Base-by-base conservation (phyloP, 495 filamentous ascomycete species). In the Penicillium pancosmium region DNA sequence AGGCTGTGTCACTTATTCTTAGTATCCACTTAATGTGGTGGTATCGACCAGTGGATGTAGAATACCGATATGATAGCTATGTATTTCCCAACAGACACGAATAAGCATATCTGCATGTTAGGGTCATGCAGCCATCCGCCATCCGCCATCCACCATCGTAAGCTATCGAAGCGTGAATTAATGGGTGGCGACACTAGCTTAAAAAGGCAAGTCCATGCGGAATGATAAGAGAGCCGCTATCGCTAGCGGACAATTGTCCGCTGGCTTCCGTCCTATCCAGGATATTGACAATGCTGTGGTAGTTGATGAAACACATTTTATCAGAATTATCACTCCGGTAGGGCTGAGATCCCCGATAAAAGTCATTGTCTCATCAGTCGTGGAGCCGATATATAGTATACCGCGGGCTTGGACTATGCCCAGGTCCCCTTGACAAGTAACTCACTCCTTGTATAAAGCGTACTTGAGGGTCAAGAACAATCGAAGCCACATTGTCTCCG, bases 181-280 rank as follows among this genome's bases (percentile, higher is more conserved):
- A 27, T 12, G n/a, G 35, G 62, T 67, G 65, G 67, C 59, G 46
- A 68, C 1, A 11, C 35, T 19, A 19, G 12, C 67, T 59, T 9
- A 55, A 68, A 58, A 48, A 4, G 43, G 67, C 33, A 69, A 57
- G 67, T 69, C 46, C 59, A 68, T 50, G 64, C 67, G 52, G 18
- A 15, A 5, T 12, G 60, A 66, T 66, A 64, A 63, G 59, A 35
- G n/a, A 31, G 33, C 18, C 55, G 46, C 47, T 50, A 63, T 50
- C 56, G n/a, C n/a, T 3, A 44, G 63, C 57, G 60, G 50, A 50
- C 41, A 33, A 27, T 43, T 50, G 44, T 44, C 56, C 62, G 65
- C 56, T 52, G 43, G 31, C 27, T 44, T 40, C 41, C 41, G 16
- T 44, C n/a, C 16, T 44, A 5, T 9, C 36, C 11, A 5, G 36